Percentiles rank a stretch among this genome's conserved stretches.
Conservation (phyloP, 441 rosid genomes). For the Cnidoscolus chayamansa region DNA sequence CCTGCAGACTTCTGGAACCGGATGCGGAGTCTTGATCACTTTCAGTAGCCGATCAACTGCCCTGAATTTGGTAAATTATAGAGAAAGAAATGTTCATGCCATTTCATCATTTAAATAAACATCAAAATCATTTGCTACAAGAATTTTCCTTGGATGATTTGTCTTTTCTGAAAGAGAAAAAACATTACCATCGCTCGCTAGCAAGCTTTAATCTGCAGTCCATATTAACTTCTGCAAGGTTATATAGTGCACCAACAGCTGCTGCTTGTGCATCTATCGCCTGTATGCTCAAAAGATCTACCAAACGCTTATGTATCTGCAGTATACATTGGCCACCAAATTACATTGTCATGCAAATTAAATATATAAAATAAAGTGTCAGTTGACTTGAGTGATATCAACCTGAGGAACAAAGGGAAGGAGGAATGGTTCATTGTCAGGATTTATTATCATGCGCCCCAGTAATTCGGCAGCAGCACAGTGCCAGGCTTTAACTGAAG, state of each 20-base stretch:
- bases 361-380: not conserved
- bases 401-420: constrained; percentile 90
- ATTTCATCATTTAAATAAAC: not conserved
- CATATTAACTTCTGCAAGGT: constrained; percentile 87
- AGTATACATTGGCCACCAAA: constrained; percentile 7
- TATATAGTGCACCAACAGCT: constrained; percentile 90
- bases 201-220: constrained; percentile 97
- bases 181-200: constrained; percentile 74
- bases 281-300: constrained; percentile 74
- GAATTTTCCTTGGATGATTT: not conserved
- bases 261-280: constrained; percentile 93
- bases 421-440: constrained; percentile 86
- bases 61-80: constrained; percentile 42
- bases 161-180: not conserved
- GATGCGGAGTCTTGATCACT: constrained; percentile 82
- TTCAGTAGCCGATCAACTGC: constrained; percentile 83
- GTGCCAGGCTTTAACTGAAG: constrained; percentile 82
- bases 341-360: constrained; percentile 10
- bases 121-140: not conserved
- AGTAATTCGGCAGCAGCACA: constrained; percentile 92
- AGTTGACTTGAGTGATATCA: constrained; percentile 8
- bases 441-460: constrained; percentile 77
- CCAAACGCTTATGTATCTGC: constrained; percentile 87
- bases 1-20: constrained; percentile 87
- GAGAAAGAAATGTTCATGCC: not conserved